These are phyloP conservation scores for Dryas alaskensis DNA, from an alignment of 306 rosid species.

Conservation along the genomic window DNA sequence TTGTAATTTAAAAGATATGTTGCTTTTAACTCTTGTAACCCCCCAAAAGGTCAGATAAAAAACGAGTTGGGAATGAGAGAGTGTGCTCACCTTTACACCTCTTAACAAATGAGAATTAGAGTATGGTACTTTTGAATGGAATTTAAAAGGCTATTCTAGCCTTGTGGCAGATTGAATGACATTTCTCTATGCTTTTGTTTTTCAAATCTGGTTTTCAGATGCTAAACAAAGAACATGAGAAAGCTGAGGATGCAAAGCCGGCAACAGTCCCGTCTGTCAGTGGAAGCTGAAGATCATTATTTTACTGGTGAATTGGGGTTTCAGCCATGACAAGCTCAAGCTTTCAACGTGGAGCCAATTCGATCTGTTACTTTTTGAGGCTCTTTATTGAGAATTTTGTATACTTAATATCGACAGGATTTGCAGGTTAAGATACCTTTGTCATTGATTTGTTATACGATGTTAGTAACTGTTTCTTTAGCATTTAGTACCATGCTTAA, in stretches of 20 bases:
- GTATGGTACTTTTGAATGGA: background rate
- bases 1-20: background rate
- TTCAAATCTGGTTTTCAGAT: conserved; percentile 32
- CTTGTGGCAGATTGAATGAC: background rate
- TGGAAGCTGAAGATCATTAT: conserved; percentile 28
- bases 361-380: conserved; percentile 18
- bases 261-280: conserved; percentile 27
- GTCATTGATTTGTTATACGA: background rate
- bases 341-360: conserved; percentile 1
- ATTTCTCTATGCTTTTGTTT: background rate
- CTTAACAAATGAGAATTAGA: background rate
- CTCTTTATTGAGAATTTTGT: conserved; percentile 29
- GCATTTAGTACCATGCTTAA: background rate
- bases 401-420: background rate
- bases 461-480: background rate
- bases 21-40: background rate
- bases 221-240: conserved; percentile 58
- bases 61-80: background rate
- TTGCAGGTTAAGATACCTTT: background rate
- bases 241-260: conserved; percentile 56
- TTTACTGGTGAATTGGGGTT: background rate
- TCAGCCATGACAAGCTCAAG: background rate
- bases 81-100: background rate
- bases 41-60: background rate
- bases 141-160: background rate